phyloP scores from a whole-genome alignment of 2,329 filamentous ascomycete species.

The Penicillium sp. region DNA sequence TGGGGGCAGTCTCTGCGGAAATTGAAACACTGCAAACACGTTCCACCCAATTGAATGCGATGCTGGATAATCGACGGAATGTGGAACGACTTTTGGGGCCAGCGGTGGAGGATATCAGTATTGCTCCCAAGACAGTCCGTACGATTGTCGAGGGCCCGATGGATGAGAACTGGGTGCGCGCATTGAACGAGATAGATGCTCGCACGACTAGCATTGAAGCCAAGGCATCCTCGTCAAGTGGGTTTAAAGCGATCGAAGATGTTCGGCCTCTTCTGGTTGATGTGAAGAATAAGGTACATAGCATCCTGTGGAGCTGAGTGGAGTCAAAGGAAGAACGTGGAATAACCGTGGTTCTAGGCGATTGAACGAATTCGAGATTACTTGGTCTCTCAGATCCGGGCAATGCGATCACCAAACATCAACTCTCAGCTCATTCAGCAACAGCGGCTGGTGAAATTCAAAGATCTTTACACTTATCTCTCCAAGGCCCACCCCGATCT shows the following conservation, averaged over 20 bases:
- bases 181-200: conserved; percentile 82
- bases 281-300: conserved; percentile 74
- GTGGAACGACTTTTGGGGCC: conserved; percentile 88
- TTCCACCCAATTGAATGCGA: conserved; percentile 80
- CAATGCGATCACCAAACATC: conserved; percentile 90
- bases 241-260: conserved; percentile 79
- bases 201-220: conserved; percentile 74
- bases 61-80: conserved; percentile 84
- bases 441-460: conserved; percentile 85
- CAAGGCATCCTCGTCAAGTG: conserved; percentile 64
- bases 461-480: conserved; percentile 85
- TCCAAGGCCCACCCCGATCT: conserved; percentile 81
- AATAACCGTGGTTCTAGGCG: conserved; percentile 59
- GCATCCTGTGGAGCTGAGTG: background rate
- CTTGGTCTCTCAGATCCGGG: conserved; percentile 91
- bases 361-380: conserved; percentile 93
- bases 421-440: conserved; percentile 98
- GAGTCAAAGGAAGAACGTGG: conserved; percentile 2
- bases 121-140: conserved; percentile 81
- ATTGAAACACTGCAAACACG: conserved; percentile 92
- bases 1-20: conserved; percentile 89
- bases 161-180: conserved; percentile 86
- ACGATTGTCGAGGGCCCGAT: conserved; percentile 88
- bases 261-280: conserved; percentile 84
- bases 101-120: conserved; percentile 87